Evolutionary conservation across 2,329 filamentous ascomycete species (phyloP).

Genomic region (Nigrospora sphaerica): DNA sequence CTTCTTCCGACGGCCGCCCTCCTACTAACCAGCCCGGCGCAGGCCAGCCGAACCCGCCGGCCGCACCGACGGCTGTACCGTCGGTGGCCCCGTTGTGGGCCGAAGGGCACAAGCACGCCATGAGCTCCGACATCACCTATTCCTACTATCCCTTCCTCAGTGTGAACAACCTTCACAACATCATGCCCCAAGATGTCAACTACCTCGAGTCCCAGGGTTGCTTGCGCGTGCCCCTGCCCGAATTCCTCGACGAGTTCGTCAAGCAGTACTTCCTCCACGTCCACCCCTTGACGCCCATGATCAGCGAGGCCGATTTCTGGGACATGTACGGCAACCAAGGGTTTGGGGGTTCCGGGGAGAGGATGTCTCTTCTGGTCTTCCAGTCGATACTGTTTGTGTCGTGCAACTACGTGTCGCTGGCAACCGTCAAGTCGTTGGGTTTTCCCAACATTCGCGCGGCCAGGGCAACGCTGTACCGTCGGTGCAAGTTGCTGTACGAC

Average conservation of each 20-base stretch:
- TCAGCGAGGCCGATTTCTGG: conserved; percentile 42
- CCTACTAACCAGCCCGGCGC: no score
- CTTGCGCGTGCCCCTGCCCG: conserved; percentile 32
- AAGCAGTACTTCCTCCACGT: conserved; percentile 40
- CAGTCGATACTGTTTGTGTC: conserved; percentile 38
- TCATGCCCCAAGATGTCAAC: conserved; percentile 37
- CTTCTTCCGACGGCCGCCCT: no score
- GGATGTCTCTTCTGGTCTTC: conserved; percentile 35
- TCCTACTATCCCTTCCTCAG: conserved; percentile 35
- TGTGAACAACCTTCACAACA: conserved; percentile 28
- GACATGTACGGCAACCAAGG: conserved; percentile 28
- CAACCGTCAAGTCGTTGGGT: conserved; percentile 31
- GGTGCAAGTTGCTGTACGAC: conserved; percentile 32
- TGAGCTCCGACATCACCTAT: conserved; percentile 29
- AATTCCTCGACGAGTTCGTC: conserved; percentile 38
- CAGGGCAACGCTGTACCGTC: conserved; percentile 34
- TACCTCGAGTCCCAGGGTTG: conserved; percentile 39
- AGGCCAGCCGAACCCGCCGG: conserved; percentile 5
- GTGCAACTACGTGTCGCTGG: conserved; percentile 33
- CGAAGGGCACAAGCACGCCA: conserved; percentile 16
- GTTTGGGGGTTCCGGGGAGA: conserved; percentile 12
- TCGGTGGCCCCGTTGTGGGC: conserved; percentile 16
- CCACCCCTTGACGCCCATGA: conserved; percentile 34
- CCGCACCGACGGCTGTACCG: conserved; percentile 10
- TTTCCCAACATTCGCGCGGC: conserved; percentile 34